Evolutionary conservation across 441 rosid species (phyloP).

Genomic region (Adansonia rubrostipa): DNA sequence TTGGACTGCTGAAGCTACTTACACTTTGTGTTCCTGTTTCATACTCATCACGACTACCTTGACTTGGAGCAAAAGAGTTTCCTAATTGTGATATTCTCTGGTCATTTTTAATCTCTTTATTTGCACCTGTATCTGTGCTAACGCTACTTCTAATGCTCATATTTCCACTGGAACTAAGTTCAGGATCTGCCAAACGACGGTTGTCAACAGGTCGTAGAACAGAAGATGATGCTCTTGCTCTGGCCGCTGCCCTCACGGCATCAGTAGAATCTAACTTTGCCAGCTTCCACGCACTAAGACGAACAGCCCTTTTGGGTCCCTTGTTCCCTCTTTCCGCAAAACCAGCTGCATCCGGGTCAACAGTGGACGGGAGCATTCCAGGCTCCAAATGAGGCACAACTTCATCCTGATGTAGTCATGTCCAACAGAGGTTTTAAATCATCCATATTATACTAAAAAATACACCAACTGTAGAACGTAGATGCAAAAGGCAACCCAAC

Average conservation of each 20-base stretch:
- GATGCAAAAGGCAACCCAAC: background rate
- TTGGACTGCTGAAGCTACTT: conserved; percentile 93
- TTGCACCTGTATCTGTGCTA: conserved; percentile 60
- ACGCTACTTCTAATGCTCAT: conserved; percentile 63
- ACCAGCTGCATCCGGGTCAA: conserved; percentile 74
- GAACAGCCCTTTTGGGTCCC: conserved; percentile 53
- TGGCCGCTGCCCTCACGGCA: conserved; percentile 69
- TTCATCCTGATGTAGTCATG: conserved; percentile 54
- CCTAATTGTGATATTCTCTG: conserved; percentile 49
- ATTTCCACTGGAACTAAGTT: conserved; percentile 57
- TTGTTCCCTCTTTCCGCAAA: conserved; percentile 49
- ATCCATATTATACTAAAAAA: background rate
- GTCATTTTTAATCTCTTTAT: conserved; percentile 64
- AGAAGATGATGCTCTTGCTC: conserved; percentile 77
- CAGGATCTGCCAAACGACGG: conserved; percentile 52
- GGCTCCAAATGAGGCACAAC: conserved; percentile 76
- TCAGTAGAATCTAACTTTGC: conserved; percentile 66
- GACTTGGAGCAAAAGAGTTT: conserved; percentile 77
- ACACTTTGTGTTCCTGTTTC: conserved; percentile 84
- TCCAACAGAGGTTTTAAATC: conserved; percentile 18
- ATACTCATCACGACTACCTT: conserved; percentile 80
- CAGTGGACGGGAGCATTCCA: conserved; percentile 73
- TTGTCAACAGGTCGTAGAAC: conserved; percentile 59
- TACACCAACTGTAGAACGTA: background rate
- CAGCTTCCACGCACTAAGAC: conserved; percentile 70